phyloP scores from a whole-genome alignment of 2,329 filamentous ascomycete genomes.

The Cladosporium sp. region DNA sequence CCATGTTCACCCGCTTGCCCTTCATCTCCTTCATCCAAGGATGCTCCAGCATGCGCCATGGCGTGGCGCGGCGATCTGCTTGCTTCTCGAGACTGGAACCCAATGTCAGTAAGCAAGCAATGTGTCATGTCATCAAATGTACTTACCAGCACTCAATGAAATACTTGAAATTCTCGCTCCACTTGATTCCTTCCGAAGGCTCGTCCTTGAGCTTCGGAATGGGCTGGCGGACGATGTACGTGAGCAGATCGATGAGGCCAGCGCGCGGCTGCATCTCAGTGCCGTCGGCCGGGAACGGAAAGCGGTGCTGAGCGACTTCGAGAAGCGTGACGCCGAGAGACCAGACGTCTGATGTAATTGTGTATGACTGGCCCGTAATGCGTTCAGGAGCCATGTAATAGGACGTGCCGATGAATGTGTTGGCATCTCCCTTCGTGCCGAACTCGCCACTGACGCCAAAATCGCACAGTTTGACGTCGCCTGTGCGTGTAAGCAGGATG shows the following conservation, averaged over 20 bases:
- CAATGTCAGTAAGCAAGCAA: background rate
- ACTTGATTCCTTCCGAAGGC: constrained; percentile 66
- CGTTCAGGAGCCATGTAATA: constrained; percentile 99
- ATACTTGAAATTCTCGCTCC: constrained; percentile 97
- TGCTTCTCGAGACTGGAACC: constrained; percentile 81
- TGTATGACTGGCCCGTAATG: constrained; percentile 96
- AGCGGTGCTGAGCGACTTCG: constrained; percentile 98
- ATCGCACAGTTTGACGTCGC: constrained; percentile 95
- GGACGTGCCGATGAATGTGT: constrained; percentile 96
- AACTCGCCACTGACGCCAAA: constrained; percentile 98
- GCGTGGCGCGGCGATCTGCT: constrained; percentile 74
- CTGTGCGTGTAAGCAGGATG: constrained; percentile 84
- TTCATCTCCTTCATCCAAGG: constrained; percentile 98
- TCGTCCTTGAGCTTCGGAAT: constrained; percentile 88
- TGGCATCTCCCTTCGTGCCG: constrained; percentile 95
- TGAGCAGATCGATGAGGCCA: constrained; percentile 88
- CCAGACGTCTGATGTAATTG: constrained; percentile 98
- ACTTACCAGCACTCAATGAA: constrained; percentile 99
- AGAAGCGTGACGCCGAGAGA: constrained; percentile 91
- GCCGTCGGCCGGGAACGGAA: constrained; percentile 95
- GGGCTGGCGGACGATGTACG: constrained; percentile 92
- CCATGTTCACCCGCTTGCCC: constrained; percentile 94
- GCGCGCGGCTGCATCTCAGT: constrained; percentile 92
- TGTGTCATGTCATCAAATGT: background rate
- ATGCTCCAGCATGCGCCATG: constrained; percentile 98